Conservation (phyloP, 768 basidiomycete species). For the Dioszegia crocea region DNA sequence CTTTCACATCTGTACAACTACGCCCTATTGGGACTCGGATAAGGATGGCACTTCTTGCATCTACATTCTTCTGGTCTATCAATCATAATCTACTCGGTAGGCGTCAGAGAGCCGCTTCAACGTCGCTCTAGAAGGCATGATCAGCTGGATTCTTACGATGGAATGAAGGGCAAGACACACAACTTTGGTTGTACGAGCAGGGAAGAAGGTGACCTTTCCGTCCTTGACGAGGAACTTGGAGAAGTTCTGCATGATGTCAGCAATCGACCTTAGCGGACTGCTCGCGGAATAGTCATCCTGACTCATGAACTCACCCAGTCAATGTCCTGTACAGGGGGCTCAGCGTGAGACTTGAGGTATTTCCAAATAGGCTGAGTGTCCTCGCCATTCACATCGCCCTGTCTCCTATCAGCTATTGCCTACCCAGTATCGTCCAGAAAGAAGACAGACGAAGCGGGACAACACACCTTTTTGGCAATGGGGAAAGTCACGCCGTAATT, state of each 20-base stretch:
- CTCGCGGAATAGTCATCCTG: background rate
- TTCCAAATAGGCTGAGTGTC: constrained; percentile 49
- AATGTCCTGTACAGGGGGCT: constrained; percentile 44
- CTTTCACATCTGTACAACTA: no score
- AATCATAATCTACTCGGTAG: background rate
- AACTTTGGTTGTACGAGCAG: constrained; percentile 38
- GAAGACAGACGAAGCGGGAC: background rate
- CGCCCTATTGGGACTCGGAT: no score
- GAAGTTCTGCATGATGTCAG: constrained; percentile 29
- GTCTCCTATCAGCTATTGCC: background rate
- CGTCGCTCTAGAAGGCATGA: constrained; percentile 9
- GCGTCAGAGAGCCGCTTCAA: constrained; percentile 14
- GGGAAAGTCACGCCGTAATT: constrained; percentile 51
- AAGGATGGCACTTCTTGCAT: no score
- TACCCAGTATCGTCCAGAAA: no score
- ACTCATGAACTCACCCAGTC: constrained; percentile 41
- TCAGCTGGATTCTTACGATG: background rate
- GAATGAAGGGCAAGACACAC: constrained; percentile 26
- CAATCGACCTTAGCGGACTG: no score
- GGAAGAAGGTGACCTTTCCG: constrained; percentile 48
- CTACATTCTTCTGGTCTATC: no score
- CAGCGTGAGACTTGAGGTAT: constrained; percentile 42
- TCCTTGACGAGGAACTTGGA: constrained; percentile 47
- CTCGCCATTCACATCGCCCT: constrained; percentile 49
- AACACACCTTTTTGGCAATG: constrained; percentile 46